Evolutionary conservation across 2,329 filamentous ascomycete genomes (phyloP).

Genomic region (Monosporascus ibericus): DNA sequence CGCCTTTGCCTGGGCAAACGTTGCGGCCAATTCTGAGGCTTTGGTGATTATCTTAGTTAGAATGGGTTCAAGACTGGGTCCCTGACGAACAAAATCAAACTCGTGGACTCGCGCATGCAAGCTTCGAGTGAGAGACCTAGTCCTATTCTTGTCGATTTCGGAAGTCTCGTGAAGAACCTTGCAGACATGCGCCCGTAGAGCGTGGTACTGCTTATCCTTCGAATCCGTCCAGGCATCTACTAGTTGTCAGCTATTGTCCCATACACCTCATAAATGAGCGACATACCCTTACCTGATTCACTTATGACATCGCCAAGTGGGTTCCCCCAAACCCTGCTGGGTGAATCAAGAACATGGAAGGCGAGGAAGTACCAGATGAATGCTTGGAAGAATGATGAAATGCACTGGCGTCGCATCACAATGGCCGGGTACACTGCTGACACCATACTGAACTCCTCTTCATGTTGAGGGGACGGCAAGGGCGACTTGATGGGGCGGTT

Average conservation of each 20-base stretch:
- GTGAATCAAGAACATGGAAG: neutral
- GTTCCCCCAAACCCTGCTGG: constrained; percentile 1
- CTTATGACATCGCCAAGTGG: neutral
- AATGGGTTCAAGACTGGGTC: neutral
- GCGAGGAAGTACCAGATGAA: constrained; percentile 3
- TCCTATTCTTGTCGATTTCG: neutral
- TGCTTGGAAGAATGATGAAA: neutral
- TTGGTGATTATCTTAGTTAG: neutral
- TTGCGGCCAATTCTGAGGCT: neutral
- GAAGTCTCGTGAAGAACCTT: neutral
- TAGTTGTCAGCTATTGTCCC: neutral
- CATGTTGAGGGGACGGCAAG: neutral
- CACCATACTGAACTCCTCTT: neutral
- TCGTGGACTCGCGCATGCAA: neutral
- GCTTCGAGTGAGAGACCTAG: neutral
- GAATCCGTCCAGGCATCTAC: neutral
- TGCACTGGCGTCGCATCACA: neutral
- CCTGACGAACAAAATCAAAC: neutral
- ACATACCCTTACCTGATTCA: neutral
- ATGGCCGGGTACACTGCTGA: neutral
- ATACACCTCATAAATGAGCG: neutral
- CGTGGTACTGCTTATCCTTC: neutral
- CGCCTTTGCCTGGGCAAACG: neutral
- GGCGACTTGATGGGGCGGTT: neutral
- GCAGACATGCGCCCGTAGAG: neutral